Percentiles rank a stretch among this genome's conserved stretches.
These are phyloP conservation scores for Cercospora brassicicola DNA, from an alignment of 2,329 filamentous ascomycete species.

Conservation along the genomic window DNA sequence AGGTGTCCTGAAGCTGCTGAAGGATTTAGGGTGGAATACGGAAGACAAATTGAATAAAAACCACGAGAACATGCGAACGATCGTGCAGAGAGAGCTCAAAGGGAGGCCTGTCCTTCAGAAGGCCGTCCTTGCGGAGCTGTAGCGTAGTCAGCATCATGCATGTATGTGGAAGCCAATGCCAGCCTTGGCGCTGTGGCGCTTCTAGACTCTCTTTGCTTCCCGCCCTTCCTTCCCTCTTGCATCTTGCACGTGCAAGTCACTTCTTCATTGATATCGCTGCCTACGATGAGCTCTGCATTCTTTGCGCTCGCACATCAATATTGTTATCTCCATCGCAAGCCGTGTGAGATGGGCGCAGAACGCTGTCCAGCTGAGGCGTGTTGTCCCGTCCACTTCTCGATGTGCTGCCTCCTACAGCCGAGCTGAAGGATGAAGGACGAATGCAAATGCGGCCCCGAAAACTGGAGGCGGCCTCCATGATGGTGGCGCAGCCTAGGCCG, in stretches of 20 bases:
- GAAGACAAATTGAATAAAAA: neutral
- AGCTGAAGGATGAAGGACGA: neutral
- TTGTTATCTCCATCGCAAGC: neutral
- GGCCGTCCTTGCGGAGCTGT: conserved; percentile 2
- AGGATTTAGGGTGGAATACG: neutral
- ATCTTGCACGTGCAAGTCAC: neutral
- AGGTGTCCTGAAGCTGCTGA: neutral
- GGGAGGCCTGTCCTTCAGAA: neutral
- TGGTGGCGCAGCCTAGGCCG: neutral
- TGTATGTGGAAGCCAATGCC: neutral
- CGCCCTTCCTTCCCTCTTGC: neutral
- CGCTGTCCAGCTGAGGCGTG: neutral
- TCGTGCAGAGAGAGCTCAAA: neutral
- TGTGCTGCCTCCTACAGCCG: neutral
- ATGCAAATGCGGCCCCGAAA: neutral
- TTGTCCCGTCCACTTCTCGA: neutral
- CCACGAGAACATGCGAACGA: neutral
- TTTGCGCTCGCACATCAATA: neutral
- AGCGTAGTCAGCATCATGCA: neutral
- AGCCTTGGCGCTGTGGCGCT: neutral
- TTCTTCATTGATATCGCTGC: neutral
- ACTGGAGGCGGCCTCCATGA: neutral
- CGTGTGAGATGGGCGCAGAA: neutral
- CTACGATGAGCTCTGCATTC: too few species aligned
- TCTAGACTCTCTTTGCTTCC: neutral